These are phyloP conservation scores for Delonix regia DNA, from an alignment of 306 rosid species.

Conservation along the genomic window DNA sequence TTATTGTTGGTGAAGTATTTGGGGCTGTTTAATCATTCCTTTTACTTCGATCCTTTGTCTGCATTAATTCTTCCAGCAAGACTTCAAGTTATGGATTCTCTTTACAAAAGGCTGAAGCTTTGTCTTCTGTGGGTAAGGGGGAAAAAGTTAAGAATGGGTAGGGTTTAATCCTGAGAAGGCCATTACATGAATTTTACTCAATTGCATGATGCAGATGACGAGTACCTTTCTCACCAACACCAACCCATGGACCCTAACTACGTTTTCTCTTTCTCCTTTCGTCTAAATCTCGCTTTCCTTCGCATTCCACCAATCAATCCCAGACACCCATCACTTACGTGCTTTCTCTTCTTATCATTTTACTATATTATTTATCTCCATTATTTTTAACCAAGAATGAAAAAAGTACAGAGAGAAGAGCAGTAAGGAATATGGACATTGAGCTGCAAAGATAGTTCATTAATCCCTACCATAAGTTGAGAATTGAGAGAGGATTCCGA, in stretches of 20 bases:
- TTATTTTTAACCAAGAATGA: neutral
- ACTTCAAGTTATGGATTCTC: neutral
- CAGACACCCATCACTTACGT: neutral
- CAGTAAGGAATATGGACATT: neutral
- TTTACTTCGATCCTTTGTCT: neutral
- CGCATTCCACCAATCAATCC: neutral
- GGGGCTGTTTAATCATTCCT: neutral
- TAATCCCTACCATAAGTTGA: neutral
- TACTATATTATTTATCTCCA: neutral
- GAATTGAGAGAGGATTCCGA: neutral
- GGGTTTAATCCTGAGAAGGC: neutral
- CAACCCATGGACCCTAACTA: neutral
- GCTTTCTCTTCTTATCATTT: neutral
- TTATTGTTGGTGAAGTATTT: neutral
- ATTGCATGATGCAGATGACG: constrained; percentile 17
- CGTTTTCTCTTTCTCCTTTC: constrained; percentile 1
- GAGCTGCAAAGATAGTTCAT: neutral
- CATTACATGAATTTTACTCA: constrained; percentile 18
- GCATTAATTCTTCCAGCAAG: neutral
- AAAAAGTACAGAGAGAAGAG: neutral
- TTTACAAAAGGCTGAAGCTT: neutral
- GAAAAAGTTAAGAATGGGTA: neutral
- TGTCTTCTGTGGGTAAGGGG: neutral
- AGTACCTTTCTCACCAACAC: constrained; percentile 39
- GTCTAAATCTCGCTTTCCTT: neutral